Percentiles rank a stretch among this genome's conserved stretches.
Evolutionary conservation across 768 basidiomycete genomes (phyloP).

Genomic region (Agrocybe pediades): DNA sequence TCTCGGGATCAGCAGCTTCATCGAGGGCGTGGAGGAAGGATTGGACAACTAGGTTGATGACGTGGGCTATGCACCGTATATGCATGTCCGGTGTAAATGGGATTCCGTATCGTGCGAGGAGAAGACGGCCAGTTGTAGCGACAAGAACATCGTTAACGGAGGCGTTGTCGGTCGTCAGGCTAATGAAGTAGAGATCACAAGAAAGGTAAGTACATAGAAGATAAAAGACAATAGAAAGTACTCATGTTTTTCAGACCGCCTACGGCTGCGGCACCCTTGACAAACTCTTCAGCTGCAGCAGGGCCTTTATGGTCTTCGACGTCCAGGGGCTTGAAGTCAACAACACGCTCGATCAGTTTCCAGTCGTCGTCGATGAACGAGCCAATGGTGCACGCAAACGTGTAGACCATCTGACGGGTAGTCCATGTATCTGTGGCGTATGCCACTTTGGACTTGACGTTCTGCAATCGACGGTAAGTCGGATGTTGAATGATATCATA

Average conservation of each 20-base stretch:
- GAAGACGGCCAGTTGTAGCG: conserved; percentile 15
- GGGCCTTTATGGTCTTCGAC: conserved; percentile 33
- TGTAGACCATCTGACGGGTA: conserved; percentile 29
- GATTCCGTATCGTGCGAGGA: conserved; percentile 26
- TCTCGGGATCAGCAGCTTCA: conserved; percentile 27
- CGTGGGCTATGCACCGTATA: conserved; percentile 35
- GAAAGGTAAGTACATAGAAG: conserved; percentile 1
- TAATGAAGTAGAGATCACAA: conserved; percentile 17
- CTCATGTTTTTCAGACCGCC: conserved; percentile 36
- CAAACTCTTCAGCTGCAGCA: conserved; percentile 29
- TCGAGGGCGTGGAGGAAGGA: conserved; percentile 21
- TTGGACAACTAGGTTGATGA: conserved; percentile 38
- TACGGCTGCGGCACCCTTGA: conserved; percentile 17
- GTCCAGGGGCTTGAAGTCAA: conserved; percentile 33
- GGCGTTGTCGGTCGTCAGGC: conserved; percentile 34
- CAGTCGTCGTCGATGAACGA: conserved; percentile 31
- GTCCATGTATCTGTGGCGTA: conserved; percentile 32
- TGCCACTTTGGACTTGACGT: conserved; percentile 17
- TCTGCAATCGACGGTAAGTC: conserved; percentile 5
- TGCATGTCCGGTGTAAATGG: conserved; percentile 28
- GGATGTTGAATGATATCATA: not conserved
- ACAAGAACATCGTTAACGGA: conserved; percentile 34
- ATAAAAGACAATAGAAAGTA: conserved; percentile 11
- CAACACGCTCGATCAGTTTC: conserved; percentile 28
- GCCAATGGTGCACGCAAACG: conserved; percentile 32